Evolutionary conservation across 2,329 filamentous ascomycete genomes (phyloP).

Genomic region (Colletotrichum neosansevieriae): DNA sequence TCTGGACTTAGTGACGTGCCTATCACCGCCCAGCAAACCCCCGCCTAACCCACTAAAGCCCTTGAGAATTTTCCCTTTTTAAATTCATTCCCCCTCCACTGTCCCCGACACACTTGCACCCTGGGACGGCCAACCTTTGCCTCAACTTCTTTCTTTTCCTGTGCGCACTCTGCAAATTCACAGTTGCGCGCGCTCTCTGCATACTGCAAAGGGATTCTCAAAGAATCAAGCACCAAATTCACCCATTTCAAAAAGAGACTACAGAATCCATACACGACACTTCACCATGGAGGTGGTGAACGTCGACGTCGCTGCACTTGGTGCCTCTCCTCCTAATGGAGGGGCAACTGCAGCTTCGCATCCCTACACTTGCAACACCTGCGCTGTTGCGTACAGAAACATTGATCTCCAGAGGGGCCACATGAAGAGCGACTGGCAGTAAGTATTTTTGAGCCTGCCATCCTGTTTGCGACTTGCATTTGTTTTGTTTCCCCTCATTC

Average conservation of each 20-base stretch:
- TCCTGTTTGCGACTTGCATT: neutral
- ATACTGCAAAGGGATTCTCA: neutral
- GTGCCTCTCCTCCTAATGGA: conserved; percentile 42
- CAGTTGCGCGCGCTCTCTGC: conserved; percentile 24
- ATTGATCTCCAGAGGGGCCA: conserved; percentile 93
- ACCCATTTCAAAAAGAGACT: neutral
- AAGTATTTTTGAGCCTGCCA: conserved; percentile 56
- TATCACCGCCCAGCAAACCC: conserved; percentile 39
- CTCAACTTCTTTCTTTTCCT: conserved; percentile 17
- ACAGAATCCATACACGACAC: conserved; percentile 15
- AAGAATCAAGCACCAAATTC: neutral
- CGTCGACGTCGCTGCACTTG: conserved; percentile 44
- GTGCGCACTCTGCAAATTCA: conserved; percentile 23
- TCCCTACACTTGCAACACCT: conserved; percentile 98
- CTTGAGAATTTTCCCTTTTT: conserved; percentile 41
- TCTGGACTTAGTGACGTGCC: conserved; percentile 36
- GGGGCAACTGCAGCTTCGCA: conserved; percentile 67
- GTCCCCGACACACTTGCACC: conserved; percentile 19
- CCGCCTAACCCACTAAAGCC: conserved; percentile 43
- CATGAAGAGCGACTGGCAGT: conserved; percentile 99
- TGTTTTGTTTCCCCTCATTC: neutral
- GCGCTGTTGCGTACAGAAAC: conserved; percentile 94
- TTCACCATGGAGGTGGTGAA: conserved; percentile 58
- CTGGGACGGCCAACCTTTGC: conserved; percentile 15
- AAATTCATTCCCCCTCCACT: conserved; percentile 41